Evolutionary conservation across 495 filamentous ascomycete genomes (phyloP), one percentile per base, ranked within the genome.

Genomic region (Tuber aestivum): DNA sequence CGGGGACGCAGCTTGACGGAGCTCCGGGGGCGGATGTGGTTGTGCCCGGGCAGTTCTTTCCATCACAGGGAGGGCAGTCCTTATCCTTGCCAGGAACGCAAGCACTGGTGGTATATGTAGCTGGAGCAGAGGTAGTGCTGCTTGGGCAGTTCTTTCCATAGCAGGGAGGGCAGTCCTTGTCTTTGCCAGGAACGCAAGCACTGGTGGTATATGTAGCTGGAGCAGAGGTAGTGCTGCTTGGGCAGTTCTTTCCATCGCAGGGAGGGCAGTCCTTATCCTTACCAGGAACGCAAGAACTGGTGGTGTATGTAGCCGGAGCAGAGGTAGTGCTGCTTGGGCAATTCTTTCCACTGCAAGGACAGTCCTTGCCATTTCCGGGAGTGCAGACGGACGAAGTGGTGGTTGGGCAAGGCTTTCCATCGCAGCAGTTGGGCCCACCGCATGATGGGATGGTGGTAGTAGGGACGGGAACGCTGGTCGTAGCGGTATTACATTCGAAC

Each of bases 401-500:
- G 38, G 44, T 70, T 78, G 70, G 48, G 48, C 70, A 77, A 65
- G 78, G 61, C 69, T 72, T 71, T 73, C 74, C 75, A 72, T 71
- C 20, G 72, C 74, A 77, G 71, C 78, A 41, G 73, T 72, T 76
- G 76, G 75, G 37, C 38, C 73, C 5, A 79, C 40, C 69, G 76
- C 78, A 77, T n/a, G 78, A 75, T 20, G 82, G 77, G 41, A 80
- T 79, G 40, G 82, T 81, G 72, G 80, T 77, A 1, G 80, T 82
- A 21, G 82, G 83, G 56, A 80, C 71, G 21, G 76, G 78, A 50
- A 81, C 76, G 44, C 79, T 72, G 56, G 83, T 85, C 69, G 84
- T 87, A 27, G 86, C 85, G 56, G 87, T 86, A 75, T 85, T 87
- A 87, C 94, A 97, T 86, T 94, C 89, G 82, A 96, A 97, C 80